Evolutionary conservation across 2,329 filamentous ascomycete genomes (phyloP).

Genomic region (Fonsecaea monophora): DNA sequence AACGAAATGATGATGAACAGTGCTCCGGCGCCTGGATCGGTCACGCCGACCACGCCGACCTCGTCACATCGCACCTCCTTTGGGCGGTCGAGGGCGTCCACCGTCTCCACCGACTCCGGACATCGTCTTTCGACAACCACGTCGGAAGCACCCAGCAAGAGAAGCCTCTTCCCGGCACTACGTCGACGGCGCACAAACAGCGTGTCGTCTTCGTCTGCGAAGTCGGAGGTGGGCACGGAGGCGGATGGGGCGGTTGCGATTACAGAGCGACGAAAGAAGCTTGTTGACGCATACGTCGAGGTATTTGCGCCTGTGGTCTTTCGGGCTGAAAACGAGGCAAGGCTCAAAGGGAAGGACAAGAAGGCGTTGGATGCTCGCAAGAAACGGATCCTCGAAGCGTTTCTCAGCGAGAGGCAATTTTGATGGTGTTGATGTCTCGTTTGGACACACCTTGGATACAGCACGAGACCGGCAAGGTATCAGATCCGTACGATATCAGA

Average conservation of each 20-base stretch:
- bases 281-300: conserved; percentile 33
- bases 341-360: conserved; percentile 36
- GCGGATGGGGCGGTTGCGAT: neutral
- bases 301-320: conserved; percentile 38
- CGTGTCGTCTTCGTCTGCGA: conserved; percentile 24
- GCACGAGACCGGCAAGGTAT: no score
- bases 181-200: conserved; percentile 28
- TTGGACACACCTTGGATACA: neutral
- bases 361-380: conserved; percentile 36
- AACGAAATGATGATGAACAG: conserved; percentile 54
- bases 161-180: conserved; percentile 34
- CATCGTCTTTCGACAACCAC: conserved; percentile 22
- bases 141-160: conserved; percentile 21
- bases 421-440: neutral
- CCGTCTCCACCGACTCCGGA: conserved; percentile 34
- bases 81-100: conserved; percentile 36
- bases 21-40: conserved; percentile 10
- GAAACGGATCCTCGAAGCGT: conserved; percentile 34
- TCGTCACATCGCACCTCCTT: conserved; percentile 19
- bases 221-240: conserved; percentile 17
- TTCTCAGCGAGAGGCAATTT: conserved; percentile 27
- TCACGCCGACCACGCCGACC: neutral
- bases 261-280: conserved; percentile 26
- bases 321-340: conserved; percentile 31
- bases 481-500: neutral